Base-by-base conservation (phyloP, 441 rosid species). In the Macaranga tanarius region DNA sequence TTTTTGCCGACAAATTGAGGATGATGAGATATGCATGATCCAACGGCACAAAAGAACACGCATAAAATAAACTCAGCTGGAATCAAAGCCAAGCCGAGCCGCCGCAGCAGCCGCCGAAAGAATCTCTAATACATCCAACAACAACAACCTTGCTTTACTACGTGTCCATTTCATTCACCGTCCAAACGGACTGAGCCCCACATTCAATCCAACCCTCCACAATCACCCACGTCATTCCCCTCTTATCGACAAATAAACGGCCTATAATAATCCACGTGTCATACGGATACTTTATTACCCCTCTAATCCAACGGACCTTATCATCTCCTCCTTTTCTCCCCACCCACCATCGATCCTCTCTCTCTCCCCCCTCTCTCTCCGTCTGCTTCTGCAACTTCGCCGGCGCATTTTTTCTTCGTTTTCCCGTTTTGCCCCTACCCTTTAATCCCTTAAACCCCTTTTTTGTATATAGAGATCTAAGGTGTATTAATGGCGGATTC, bases 231-330 rank as follows among this genome's bases (percentile, higher is more conserved):
- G 67, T 47, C 38, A 5, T 17, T 31, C 61, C 2, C 13, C 76
- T 73, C 67, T 67, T 73, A 73, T 73, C 71, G 76, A 58, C 38
- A 58, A 73, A 66, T 42, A 73, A 73, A 73, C 76, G 72, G 76
- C 76, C 72, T 5, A 22, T 0, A 59, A 25, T 20, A 60, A 2
- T 3, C 71, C 76, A 73, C 72, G 72, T 73, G 71, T 23, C 72
- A 40, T 10, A 31, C 40, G 0, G 8, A 47, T 73, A 5, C 51
- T 61, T 20, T 73, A 66, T 66, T 73, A 66, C 44, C 48, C 62
- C 72, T 25, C 60, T 25, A 66, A 73, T 73, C 71, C 72, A 17
- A 73, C 76, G 76, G 76, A 73, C 71, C 65, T 73, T 47, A 65
- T 56, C 45, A 25, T 8, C 51, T 55, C 19, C 42, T 15, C 48